phyloP scores from a whole-genome alignment of 1,284 basidiomycete species.

The Megacollybia platyphylla region DNA sequence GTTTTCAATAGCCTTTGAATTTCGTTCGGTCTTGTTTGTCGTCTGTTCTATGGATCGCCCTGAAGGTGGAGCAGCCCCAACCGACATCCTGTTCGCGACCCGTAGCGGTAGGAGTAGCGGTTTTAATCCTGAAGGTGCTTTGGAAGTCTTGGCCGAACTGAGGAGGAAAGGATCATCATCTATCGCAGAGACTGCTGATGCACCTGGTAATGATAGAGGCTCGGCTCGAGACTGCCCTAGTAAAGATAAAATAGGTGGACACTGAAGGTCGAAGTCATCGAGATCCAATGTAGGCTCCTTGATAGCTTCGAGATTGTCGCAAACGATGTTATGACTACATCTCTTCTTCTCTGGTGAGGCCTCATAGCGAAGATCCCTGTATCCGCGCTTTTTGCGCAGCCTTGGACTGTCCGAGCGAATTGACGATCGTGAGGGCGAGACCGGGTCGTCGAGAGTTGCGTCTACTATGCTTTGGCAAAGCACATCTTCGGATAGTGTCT shows the following conservation, averaged over 20 bases:
- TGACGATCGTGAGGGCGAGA: too few species aligned
- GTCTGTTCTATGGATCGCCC: not conserved
- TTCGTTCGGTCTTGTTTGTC: not conserved
- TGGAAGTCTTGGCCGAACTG: not conserved
- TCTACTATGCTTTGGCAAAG: not conserved
- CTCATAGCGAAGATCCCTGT: too few species aligned
- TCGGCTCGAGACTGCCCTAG: not conserved
- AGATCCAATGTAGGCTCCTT: not conserved
- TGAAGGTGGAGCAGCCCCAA: too few species aligned
- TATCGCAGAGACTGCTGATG: too few species aligned
- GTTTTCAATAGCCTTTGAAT: not conserved
- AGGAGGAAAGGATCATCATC: not conserved
- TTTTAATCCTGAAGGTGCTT: conserved; percentile 1
- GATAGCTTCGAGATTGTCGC: not conserved
- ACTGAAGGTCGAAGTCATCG: not conserved
- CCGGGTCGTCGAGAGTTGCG: too few species aligned
- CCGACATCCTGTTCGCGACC: conserved; percentile 4
- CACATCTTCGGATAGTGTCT: not conserved
- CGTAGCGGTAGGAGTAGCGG: conserved; percentile 9
- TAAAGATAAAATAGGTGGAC: not conserved
- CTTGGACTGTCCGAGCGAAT: too few species aligned
- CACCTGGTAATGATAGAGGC: not conserved
- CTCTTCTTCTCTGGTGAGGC: too few species aligned
- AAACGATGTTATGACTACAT: not conserved
- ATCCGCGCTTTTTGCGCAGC: too few species aligned